Evolutionary conservation across 2,329 filamentous ascomycete species (phyloP).

Genomic region (Coleophoma cylindrospora): DNA sequence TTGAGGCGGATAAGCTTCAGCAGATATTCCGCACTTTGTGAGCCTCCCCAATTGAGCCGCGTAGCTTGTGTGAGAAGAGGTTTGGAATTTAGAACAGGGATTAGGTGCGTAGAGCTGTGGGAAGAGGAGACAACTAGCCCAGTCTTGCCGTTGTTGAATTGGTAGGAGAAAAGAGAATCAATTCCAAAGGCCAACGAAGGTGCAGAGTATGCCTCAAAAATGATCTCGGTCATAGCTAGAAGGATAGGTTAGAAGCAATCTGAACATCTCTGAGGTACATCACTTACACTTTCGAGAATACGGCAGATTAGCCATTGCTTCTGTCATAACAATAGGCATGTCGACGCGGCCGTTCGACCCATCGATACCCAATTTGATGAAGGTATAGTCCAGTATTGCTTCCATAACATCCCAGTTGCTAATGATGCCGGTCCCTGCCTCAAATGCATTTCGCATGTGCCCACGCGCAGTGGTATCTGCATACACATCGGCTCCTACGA

Average conservation of each 20-base stretch:
- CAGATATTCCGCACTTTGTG: slow-evolving; percentile 85
- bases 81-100: slow-evolving; percentile 85
- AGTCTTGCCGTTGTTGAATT: slow-evolving; percentile 77
- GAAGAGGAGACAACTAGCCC: slow-evolving; percentile 89
- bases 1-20: slow-evolving; percentile 86
- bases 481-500: slow-evolving; percentile 89
- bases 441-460: slow-evolving; percentile 87
- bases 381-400: slow-evolving; percentile 87
- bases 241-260: slow-evolving; percentile 20
- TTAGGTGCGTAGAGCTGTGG: slow-evolving; percentile 89
- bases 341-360: slow-evolving; percentile 69
- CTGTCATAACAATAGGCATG: slow-evolving; percentile 89
- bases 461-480: slow-evolving; percentile 89
- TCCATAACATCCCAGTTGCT: slow-evolving; percentile 99
- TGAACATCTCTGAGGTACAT: not conserved
- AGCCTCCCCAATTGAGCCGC: slow-evolving; percentile 90
- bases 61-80: slow-evolving; percentile 81
- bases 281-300: slow-evolving; percentile 82
- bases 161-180: slow-evolving; percentile 93
- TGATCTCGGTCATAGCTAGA: slow-evolving; percentile 89
- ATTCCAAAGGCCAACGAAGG: slow-evolving; percentile 91
- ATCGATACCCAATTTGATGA: slow-evolving; percentile 88
- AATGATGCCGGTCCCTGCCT: slow-evolving; percentile 83
- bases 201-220: slow-evolving; percentile 93
- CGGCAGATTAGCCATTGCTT: slow-evolving; percentile 83